phyloP scores from a whole-genome alignment of 208 protist species.

The Acanthamoeba castellanii region DNA sequence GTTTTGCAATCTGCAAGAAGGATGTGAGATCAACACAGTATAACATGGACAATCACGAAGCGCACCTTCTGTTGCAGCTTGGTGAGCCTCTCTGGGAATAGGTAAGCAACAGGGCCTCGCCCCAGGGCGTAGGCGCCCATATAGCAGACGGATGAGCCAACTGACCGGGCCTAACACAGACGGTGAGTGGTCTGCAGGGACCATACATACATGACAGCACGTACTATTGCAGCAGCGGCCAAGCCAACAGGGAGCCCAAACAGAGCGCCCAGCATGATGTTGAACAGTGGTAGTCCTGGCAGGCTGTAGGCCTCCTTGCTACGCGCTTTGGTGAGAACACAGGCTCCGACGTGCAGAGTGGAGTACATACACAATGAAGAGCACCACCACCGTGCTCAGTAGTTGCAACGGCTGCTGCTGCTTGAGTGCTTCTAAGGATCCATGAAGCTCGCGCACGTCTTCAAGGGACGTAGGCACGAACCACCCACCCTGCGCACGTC shows the following conservation, averaged over 20 bases:
- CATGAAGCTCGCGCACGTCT: not conserved
- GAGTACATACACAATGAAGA: constrained; percentile 1
- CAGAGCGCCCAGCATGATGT: constrained; percentile 59
- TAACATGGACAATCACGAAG: not conserved
- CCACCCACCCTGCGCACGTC: not conserved
- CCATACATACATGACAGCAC: not conserved
- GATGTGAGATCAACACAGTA: not conserved
- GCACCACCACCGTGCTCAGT: not conserved
- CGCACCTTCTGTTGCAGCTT: constrained; percentile 13
- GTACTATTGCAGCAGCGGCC: not conserved
- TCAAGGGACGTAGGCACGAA: not conserved
- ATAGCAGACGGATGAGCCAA: constrained; percentile 19
- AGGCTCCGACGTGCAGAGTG: not conserved
- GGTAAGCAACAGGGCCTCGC: not conserved
- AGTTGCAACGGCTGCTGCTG: not conserved
- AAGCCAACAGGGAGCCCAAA: constrained; percentile 7
- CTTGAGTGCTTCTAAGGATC: not conserved
- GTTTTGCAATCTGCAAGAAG: not conserved
- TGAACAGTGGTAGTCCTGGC: constrained; percentile 40
- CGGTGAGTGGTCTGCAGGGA: not conserved
- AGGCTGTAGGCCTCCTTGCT: constrained; percentile 42
- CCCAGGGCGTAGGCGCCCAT: constrained; percentile 51
- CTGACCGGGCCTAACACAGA: not conserved
- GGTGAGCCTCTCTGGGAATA: not conserved
- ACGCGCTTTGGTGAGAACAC: not conserved